Percentiles rank a stretch among this genome's conserved stretches.
phyloP scores from a whole-genome alignment of 225 moss, liverwort and hornwort species.

The Bryoerythrophyllum caledonicum region DNA sequence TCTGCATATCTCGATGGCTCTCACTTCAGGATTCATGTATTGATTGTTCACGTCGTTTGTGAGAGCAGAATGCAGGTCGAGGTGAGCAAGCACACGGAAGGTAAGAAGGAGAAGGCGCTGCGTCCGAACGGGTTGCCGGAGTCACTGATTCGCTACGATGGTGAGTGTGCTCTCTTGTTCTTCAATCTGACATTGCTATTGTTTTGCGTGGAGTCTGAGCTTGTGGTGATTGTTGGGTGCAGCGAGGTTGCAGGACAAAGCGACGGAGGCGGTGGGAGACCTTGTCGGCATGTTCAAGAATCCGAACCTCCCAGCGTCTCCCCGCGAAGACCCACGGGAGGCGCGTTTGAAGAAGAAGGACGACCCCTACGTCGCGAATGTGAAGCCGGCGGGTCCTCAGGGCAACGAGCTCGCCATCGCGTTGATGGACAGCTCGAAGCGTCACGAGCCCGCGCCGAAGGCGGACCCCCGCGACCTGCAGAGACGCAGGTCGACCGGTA shows the following conservation, averaged over 20 bases:
- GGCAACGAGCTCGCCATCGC: conserved; percentile 20
- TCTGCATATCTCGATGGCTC: not conserved
- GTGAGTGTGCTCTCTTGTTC: conserved; percentile 25
- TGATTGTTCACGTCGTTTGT: not conserved
- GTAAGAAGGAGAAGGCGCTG: conserved; percentile 58
- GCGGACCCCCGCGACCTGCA: not conserved
- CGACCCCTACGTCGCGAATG: conserved; percentile 32
- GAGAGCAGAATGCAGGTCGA: conserved; percentile 85
- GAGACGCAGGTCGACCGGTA: conserved; percentile 41
- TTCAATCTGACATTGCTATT: not conserved
- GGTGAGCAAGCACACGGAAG: conserved; percentile 96
- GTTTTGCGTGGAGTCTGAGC: not conserved
- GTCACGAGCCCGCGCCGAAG: not conserved
- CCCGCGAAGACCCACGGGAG: not conserved
- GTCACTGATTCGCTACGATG: conserved; percentile 83
- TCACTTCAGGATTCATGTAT: too few relatives aligned
- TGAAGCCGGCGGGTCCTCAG: conserved; percentile 22
- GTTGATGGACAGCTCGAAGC: not conserved
- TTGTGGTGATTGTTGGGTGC: not conserved
- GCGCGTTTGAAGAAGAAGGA: not conserved
- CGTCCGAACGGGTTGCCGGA: conserved; percentile 89
- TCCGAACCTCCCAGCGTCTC: conserved; percentile 7
- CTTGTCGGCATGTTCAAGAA: conserved; percentile 69
- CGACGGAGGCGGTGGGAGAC: conserved; percentile 71
- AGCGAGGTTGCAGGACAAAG: conserved; percentile 85